A percentile compares a stretch with the other conserved stretches of the same genome.
Conservation (phyloP, 2,329 filamentous ascomycete genomes). For the Colletotrichum brevisporum region DNA sequence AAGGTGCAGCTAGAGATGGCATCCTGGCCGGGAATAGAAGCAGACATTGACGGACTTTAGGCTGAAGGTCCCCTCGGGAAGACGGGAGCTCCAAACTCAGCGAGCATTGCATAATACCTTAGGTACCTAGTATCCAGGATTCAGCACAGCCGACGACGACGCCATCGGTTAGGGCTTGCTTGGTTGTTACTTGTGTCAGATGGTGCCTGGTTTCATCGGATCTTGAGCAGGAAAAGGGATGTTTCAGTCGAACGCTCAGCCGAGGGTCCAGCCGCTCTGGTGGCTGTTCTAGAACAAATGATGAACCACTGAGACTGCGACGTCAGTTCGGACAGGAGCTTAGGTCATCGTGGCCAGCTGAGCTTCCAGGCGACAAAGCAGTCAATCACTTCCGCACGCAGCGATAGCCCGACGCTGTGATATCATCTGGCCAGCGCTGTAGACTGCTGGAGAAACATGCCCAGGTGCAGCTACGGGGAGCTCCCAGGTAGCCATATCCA, state of each 20-base stretch:
- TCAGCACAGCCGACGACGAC: neutral
- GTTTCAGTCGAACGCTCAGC: slow-evolving; percentile 17
- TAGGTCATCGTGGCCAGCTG: neutral
- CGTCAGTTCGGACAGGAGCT: neutral
- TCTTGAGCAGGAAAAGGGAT: slow-evolving; percentile 8
- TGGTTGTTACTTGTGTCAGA: slow-evolving; percentile 13
- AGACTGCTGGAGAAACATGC: slow-evolving; percentile 22
- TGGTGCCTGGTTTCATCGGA: slow-evolving; percentile 28
- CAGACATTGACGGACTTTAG: no score
- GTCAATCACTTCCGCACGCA: slow-evolving; percentile 20
- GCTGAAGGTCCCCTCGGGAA: neutral
- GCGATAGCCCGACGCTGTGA: slow-evolving; percentile 10
- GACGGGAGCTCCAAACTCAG: neutral
- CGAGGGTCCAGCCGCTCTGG: neutral
- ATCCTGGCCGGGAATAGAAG: no score
- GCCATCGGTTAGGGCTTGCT: neutral
- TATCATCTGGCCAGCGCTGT: slow-evolving; percentile 19
- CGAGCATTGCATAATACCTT: no score
- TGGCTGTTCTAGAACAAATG: slow-evolving; percentile 2
- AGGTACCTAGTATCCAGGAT: no score
- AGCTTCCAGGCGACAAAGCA: neutral
- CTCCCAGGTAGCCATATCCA: neutral
- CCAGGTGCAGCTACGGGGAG: slow-evolving; percentile 19
- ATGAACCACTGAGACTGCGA: neutral
- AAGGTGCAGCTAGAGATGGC: no score